Conservation (phyloP, 2,329 filamentous ascomycete species). For the Zalaria sp. region DNA sequence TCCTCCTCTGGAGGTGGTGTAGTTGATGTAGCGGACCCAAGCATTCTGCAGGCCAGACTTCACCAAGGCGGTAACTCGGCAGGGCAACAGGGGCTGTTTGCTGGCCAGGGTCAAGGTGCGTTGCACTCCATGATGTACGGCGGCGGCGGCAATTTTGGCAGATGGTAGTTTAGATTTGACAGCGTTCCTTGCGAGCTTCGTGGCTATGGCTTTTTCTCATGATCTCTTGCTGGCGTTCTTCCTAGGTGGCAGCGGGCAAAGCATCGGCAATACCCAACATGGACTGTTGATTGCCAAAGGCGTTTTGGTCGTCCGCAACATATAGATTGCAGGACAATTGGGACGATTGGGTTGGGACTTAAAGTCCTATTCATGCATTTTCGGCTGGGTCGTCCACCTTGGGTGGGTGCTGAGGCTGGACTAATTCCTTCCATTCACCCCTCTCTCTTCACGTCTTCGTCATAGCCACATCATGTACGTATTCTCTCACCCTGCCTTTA, state of each 20-base stretch:
- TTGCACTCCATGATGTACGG: conserved; percentile 58
- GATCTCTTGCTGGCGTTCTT: conserved; percentile 2
- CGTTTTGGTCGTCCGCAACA: conserved; percentile 3
- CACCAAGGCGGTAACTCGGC: conserved; percentile 54
- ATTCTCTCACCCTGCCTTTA: conserved; percentile 8
- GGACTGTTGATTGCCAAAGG: conserved; percentile 3
- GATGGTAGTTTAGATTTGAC: conserved; percentile 42
- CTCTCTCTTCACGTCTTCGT: conserved; percentile 6
- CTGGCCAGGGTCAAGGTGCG: conserved; percentile 49
- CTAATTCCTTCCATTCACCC: conserved; percentile 4
- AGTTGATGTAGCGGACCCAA: conserved; percentile 99
- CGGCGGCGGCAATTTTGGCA: conserved; percentile 18
- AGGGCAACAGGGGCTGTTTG: conserved; percentile 36
- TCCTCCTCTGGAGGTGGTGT: conserved; percentile 99
- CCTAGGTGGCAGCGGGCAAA: conserved; percentile 4
- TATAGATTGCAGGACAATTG: too few relatives aligned
- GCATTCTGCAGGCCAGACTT: conserved; percentile 96
- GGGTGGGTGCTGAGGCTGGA: neutral
- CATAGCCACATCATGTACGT: conserved; percentile 9
- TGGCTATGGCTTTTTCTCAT: conserved; percentile 1
- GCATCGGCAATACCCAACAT: conserved; percentile 7
- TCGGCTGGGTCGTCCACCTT: conserved; percentile 3
- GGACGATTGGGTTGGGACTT: too few relatives aligned
- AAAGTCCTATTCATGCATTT: conserved; percentile 1
- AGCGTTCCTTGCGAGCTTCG: neutral